Evolutionary conservation across 176 grass and related monocot species (phyloP), one percentile per base, ranked within the genome.

Genomic region (Paspalum notatum): DNA sequence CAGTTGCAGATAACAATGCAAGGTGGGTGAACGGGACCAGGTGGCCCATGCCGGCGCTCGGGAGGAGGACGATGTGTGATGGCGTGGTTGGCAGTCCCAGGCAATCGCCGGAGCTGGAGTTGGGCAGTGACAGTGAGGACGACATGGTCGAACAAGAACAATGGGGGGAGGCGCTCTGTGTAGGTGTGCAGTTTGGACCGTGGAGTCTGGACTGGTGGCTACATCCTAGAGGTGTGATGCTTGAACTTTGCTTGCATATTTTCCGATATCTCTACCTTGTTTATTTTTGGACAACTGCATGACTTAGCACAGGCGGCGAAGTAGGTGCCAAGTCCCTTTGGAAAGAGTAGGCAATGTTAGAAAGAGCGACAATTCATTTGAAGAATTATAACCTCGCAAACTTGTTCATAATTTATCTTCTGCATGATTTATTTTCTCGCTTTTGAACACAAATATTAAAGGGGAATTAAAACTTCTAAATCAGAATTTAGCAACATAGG

Each of bases 1-100:
- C n/a, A n/a, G n/a, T n/a, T n/a, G n/a, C n/a, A n/a, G n/a, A n/a
- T n/a, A n/a, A n/a, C n/a, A n/a, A n/a, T n/a, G 42, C 89, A 5
- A 91, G 80, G 71, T 89, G 89, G 71, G 65, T 20, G 75, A 91
- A 91, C 44, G 92, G 92, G 7, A 66, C 51, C 4, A 94, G 83
- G 64, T 94, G 89, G 20, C 89, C 92, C 83, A 94, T 94, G 60
- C 92, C 89, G 45, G 89, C 86, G 68, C 89, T 91, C 16, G 92
- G 86, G 40, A 91, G 54, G 44, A 94, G 80, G 18, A 84, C 75
- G 18, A 94, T 41, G 9, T 91, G 92, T 2, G 81, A 61, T 4
- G 32, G 32, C 32, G 32, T 32, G 32, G 32, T 3, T 32, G 32
- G 32, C 32, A 32, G 32, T 32, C 1, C 32, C 1, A 3, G 32